Percentiles rank a stretch among this genome's conserved stretches.
Evolutionary conservation across 2,329 filamentous ascomycete genomes (phyloP).

Genomic region (Colletotrichum zoysiae): DNA sequence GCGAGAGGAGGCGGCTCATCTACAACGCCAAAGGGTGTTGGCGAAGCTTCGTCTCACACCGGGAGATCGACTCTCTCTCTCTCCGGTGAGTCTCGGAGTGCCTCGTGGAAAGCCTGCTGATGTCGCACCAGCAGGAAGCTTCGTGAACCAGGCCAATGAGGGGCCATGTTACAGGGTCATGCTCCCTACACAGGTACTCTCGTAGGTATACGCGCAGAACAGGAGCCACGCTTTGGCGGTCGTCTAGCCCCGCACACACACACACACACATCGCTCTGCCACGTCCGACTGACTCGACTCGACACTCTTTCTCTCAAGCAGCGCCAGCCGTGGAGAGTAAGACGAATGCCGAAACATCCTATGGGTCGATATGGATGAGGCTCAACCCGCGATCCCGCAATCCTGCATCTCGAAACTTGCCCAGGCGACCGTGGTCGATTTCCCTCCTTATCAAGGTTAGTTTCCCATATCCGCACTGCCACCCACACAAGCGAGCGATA

Average conservation of each 20-base stretch:
- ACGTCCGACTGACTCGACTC: neutral
- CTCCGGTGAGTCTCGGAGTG: slow-evolving; percentile 1
- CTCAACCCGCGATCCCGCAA: slow-evolving; percentile 16
- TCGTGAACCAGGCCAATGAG: slow-evolving; percentile 10
- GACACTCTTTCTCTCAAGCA: neutral
- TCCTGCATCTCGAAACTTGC: neutral
- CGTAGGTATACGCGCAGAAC: neutral
- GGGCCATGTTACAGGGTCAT: slow-evolving; percentile 5
- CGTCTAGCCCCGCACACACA: neutral
- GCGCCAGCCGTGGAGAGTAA: neutral
- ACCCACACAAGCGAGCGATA: slow-evolving; percentile 2
- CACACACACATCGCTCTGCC: neutral
- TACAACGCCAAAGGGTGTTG: neutral
- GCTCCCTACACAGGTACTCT: neutral
- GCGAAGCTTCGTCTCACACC: neutral
- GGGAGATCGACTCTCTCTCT: neutral
- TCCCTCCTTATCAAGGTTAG: neutral
- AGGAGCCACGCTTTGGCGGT: neutral
- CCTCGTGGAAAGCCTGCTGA: slow-evolving; percentile 27
- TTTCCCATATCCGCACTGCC: neutral
- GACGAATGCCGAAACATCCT: neutral
- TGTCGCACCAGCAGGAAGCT: slow-evolving; percentile 16
- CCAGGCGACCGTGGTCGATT: neutral
- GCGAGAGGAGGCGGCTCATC: neutral
- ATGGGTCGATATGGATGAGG: slow-evolving; percentile 13